A percentile compares a stretch with the other conserved stretches of the same genome.
Evolutionary conservation across 2,329 filamentous ascomycete species (phyloP).

Genomic region (Neopestalotiopsis sp.): DNA sequence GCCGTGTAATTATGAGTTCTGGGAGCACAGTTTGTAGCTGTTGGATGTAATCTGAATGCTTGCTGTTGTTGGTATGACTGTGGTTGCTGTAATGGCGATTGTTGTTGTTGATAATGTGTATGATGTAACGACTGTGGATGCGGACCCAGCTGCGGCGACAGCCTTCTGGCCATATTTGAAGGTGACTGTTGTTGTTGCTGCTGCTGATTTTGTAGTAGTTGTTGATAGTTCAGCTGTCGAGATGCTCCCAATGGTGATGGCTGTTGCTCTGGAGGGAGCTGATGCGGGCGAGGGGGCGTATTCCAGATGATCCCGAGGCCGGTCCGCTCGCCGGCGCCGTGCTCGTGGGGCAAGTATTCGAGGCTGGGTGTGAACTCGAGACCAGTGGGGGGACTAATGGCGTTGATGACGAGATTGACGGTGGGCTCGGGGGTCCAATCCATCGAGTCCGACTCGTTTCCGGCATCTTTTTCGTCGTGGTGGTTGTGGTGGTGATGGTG

Average conservation of each 20-base stretch:
- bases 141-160: too few species aligned
- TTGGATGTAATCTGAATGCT: background rate
- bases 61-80: background rate
- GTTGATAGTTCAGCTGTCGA: background rate
- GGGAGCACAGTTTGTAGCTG: background rate
- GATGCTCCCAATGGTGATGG: background rate
- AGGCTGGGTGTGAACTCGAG: background rate
- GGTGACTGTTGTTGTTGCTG: background rate
- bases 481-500: too few species aligned
- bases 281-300: background rate
- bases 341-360: background rate
- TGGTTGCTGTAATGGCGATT: background rate
- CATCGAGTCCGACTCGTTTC: background rate
- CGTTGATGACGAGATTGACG: background rate
- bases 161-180: too few species aligned
- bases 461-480: background rate
- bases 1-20: background rate
- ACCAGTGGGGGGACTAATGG: too few species aligned
- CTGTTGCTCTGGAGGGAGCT: background rate
- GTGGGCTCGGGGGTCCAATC: slow-evolving; percentile 11
- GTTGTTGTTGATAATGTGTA: background rate
- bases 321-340: too few species aligned
- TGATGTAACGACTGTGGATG: background rate
- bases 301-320: background rate
- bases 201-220: background rate